Percentiles rank a stretch among this genome's conserved stretches.
Conservation (phyloP, 2,329 filamentous ascomycete species). For the Coleophoma cylindrospora region DNA sequence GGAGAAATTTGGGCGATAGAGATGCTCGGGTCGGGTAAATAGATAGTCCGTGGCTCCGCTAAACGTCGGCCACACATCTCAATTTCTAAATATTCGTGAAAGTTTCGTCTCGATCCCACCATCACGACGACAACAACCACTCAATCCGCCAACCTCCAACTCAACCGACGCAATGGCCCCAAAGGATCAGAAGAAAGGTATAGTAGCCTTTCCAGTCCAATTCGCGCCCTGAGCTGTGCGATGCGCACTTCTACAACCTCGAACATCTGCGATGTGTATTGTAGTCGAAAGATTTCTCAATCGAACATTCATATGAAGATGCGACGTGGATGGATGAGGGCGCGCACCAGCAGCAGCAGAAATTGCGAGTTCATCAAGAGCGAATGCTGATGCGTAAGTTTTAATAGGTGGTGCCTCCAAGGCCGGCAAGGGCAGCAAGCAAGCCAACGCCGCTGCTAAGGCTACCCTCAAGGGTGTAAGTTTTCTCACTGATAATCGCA, state of each 20-base stretch:
- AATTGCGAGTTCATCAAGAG: slow-evolving; percentile 69
- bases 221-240: slow-evolving; percentile 3
- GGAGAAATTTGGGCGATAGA: too few species aligned
- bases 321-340: slow-evolving; percentile 15
- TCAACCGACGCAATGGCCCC: slow-evolving; percentile 23
- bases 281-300: slow-evolving; percentile 5
- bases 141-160: background rate
- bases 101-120: slow-evolving; percentile 8
- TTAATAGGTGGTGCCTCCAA: slow-evolving; percentile 48
- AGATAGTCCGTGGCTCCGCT: background rate
- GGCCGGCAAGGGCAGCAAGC: slow-evolving; percentile 64
- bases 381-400: slow-evolving; percentile 65
- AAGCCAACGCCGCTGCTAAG: slow-evolving; percentile 93
- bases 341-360: slow-evolving; percentile 59
- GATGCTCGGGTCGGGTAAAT: background rate
- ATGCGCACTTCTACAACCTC: slow-evolving; percentile 12
- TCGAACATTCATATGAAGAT: slow-evolving; percentile 5
- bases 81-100: background rate
- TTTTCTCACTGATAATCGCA: slow-evolving; percentile 37
- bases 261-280: slow-evolving; percentile 9
- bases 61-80: background rate
- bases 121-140: slow-evolving; percentile 14
- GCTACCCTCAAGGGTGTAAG: slow-evolving; percentile 93
- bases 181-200: slow-evolving; percentile 30
- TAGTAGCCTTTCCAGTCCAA: slow-evolving; percentile 17